These are phyloP conservation scores for Magnusiomyces magnusii DNA, from an alignment of 1,139 yeast genomes.

Conservation along the genomic window DNA sequence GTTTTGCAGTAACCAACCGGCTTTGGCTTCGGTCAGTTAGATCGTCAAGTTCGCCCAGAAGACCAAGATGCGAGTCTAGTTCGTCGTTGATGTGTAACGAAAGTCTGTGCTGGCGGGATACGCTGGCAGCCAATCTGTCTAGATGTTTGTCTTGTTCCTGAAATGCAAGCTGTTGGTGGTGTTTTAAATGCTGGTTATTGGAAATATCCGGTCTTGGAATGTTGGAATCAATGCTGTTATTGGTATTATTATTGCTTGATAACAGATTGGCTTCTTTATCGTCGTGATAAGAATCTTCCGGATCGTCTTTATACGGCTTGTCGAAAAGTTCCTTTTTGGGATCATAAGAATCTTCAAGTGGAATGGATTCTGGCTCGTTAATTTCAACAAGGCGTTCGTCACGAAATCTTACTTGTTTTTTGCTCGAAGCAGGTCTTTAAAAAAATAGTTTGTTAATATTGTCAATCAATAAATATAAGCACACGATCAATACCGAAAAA, in stretches of 20 bases:
- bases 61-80: slow-evolving; percentile 57
- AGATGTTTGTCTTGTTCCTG: slow-evolving; percentile 55
- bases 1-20: slow-evolving; percentile 48
- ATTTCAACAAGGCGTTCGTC: slow-evolving; percentile 2
- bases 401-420: not conserved
- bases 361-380: slow-evolving; percentile 10
- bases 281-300: slow-evolving; percentile 25
- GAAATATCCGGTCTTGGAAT: not conserved
- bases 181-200: slow-evolving; percentile 43
- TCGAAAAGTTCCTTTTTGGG: slow-evolving; percentile 24
- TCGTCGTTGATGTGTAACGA: slow-evolving; percentile 61
- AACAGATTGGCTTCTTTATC: not conserved
- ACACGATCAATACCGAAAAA: no score
- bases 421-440: not conserved
- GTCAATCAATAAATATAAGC: no score
- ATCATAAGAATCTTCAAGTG: not conserved
- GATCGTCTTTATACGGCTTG: slow-evolving; percentile 43
- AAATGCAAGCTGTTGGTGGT: slow-evolving; percentile 59
- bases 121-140: slow-evolving; percentile 50
- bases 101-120: slow-evolving; percentile 56
- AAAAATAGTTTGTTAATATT: not conserved
- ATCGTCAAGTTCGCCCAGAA: slow-evolving; percentile 62
- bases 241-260: not conserved
- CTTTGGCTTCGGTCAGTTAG: slow-evolving; percentile 51
- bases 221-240: slow-evolving; percentile 17